Evolutionary conservation across 306 rosid genomes (phyloP), one percentile per base, ranked within the genome.

Genomic region (Medicago arabica): DNA sequence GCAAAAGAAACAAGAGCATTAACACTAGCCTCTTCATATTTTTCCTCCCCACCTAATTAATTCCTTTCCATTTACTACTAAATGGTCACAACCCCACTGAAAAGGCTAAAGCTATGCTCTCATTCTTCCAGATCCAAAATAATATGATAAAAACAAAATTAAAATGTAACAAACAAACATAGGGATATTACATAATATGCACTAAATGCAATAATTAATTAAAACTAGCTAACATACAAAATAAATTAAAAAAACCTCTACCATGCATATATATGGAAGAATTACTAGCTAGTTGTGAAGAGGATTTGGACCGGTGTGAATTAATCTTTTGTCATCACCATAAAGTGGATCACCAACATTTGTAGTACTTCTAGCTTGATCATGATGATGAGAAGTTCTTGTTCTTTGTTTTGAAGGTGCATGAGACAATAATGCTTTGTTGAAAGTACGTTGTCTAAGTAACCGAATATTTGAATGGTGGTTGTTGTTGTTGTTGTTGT

Each of bases 271-370:
- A 49, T 49, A 49, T 34, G 38, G 38, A 34, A 51, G 38, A 34
- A 51, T 28, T 28, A 8, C 60, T 0, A 3, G n/a, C 11, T 86
- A 91, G 87, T 91, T 93, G 78, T 93, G 97, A 82, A 93, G 98
- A 80, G 98, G 98, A 65, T 93, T 93, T 65, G 97, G 97, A 83
- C 97, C 98, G 0, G 96, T 93, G 62, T 87, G 98, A 81, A 93
- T 85, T 75, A 67, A 1, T 83, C 98, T 87, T 75, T 91, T 89
- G 14, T 88, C 89, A 11, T 89, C 92, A 9, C 66, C 90, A 54
- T 83, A 91, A 18, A 74, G 36, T 28, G 31, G 31, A 28, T 28
- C 4, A 28, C 31, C 31, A 28, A 28, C 31, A 28, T 28, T 28
- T 28, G 31, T 28, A 28, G 31, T 28, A 4, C 0, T 28, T 14